These are phyloP conservation scores for Chrysanthemum seticuspe DNA, from an alignment of 129 eudicot species.

Conservation along the genomic window DNA sequence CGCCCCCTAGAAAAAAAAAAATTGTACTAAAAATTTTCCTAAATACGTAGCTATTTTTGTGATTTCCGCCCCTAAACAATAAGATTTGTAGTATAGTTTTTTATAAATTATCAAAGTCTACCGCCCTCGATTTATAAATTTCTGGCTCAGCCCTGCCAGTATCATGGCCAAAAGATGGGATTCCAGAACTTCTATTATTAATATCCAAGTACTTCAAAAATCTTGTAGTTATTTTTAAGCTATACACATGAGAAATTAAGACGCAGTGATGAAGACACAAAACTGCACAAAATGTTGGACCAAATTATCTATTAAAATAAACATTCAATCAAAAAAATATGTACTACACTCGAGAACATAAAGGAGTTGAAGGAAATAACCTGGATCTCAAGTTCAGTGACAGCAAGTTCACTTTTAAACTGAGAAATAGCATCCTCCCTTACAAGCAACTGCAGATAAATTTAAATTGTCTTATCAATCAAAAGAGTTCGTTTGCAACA, in stretches of 20 bases:
- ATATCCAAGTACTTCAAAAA: no score
- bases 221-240: no score
- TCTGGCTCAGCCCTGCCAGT: no score
- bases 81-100: no score
- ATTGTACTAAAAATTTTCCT: no score
- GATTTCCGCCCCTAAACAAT: no score
- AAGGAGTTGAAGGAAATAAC: conserved; percentile 22
- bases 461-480: conserved; percentile 14
- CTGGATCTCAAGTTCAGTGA: conserved; percentile 66
- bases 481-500: conserved; percentile 13
- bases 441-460: conserved; percentile 54
- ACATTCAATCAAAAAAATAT: not conserved
- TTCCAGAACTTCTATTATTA: no score
- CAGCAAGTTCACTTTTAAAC: conserved; percentile 81
- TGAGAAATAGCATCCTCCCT: conserved; percentile 66
- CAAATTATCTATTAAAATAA: not conserved
- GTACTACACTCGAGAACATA: not conserved
- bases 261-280: not conserved
- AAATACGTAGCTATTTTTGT: no score
- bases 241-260: not conserved
- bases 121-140: no score
- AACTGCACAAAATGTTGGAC: not conserved
- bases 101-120: no score
- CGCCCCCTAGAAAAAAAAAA: no score
- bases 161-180: no score